Base-by-base conservation (phyloP, 768 basidiomycete species). In the Dioszegia hungarica region DNA sequence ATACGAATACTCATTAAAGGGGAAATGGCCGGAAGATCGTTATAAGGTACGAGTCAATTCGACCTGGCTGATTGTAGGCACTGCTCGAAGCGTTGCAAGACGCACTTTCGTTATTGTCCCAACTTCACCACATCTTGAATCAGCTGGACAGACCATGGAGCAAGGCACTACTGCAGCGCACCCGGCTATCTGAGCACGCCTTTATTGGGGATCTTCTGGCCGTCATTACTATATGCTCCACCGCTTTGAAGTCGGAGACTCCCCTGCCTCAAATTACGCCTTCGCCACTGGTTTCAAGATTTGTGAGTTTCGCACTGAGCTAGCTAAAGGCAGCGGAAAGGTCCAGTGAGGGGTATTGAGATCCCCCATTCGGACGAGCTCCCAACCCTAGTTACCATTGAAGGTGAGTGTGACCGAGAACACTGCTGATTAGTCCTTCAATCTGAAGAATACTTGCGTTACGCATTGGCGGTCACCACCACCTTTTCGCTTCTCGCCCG, bases 191-290 rank as follows among this genome's bases (percentile, higher is more conserved):
- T 33, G 89, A 92, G 68, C 80, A 85, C 0, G 83, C 85, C 61
- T 92, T 92, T 63, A 85, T 91, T 61, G 90, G 90, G 1, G 89
- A 91, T 54, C 80, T 90, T 6, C 79, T 92, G 3, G 87, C 89
- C 10, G 87, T 91, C 6, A 84, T 91, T 56, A 86, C 87, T 86
- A 83, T 93, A 82, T 84, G 89, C 53, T 86, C 89, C 0, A 85
- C 84, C 0, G 81, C 88, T 8, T 77, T 93, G 17, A 82, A 86
- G 15, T 85, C 86, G 0, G 89, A 88, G 3, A 78, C 78, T 6
- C 84, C 90, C 0, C 78, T 93, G 2, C 90, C 90, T 0, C 90
- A 92, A 67, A 87, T 92, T 52, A 91, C 89, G 2, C 89, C 90
- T 0, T 87, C 85, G 64, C 89, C 84, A 2, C 77, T 74, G 0